Percentiles rank a stretch among this genome's conserved stretches.
These are phyloP conservation scores for Phytopythium boreale DNA, from an alignment of 352 stramenopile genomes.

Conservation along the genomic window DNA sequence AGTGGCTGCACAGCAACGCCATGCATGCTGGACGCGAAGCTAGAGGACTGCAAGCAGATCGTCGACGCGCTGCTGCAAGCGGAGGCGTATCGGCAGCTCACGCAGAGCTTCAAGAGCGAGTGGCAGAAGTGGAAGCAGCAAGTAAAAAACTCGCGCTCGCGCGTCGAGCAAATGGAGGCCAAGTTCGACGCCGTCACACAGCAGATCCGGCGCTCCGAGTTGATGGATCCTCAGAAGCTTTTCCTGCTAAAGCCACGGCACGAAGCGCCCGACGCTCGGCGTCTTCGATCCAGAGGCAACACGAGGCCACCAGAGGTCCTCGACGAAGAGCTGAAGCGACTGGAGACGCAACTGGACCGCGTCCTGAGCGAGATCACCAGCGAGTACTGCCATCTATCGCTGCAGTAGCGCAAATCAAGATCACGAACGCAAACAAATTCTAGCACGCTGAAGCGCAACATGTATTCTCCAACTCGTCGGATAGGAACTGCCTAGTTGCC, in stretches of 20 bases:
- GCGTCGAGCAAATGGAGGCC: slow-evolving; percentile 41
- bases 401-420: slow-evolving; percentile 20
- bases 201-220: slow-evolving; percentile 38
- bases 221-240: slow-evolving; percentile 41
- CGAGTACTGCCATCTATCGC: slow-evolving; percentile 40
- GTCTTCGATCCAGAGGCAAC: slow-evolving; percentile 14
- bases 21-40: background rate
- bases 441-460: background rate
- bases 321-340: slow-evolving; percentile 30
- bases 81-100: slow-evolving; percentile 28
- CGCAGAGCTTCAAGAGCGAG: slow-evolving; percentile 26
- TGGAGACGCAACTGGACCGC: slow-evolving; percentile 38
- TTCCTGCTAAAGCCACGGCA: slow-evolving; percentile 29
- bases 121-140: slow-evolving; percentile 41
- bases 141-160: slow-evolving; percentile 27
- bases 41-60: background rate
- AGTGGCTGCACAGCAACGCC: background rate
- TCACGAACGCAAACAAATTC: background rate
- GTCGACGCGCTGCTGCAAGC: slow-evolving; percentile 26
- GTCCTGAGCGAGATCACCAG: slow-evolving; percentile 52
- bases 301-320: background rate
- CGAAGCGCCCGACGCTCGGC: background rate
- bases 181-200: slow-evolving; percentile 38
- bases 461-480: background rate
- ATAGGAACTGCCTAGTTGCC: background rate